Base-by-base conservation (phyloP, 2,329 filamentous ascomycete genomes). In the Cladosporium sphaerospermum region DNA sequence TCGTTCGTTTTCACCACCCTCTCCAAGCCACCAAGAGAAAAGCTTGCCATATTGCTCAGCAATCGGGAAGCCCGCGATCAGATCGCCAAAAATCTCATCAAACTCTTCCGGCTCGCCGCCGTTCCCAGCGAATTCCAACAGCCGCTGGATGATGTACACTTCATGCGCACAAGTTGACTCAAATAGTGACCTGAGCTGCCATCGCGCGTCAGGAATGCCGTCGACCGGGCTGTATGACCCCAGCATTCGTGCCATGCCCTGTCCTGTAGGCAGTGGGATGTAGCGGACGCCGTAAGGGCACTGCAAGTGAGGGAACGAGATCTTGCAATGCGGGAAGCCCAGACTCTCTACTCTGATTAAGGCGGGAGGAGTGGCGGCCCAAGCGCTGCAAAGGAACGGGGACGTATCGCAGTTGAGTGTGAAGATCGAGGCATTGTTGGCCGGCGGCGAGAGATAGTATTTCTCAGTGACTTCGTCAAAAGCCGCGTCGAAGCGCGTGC, bases 11-110 rank as follows among this genome's bases (percentile, higher is more conserved):
- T 36, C 31, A 4, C 28, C 16, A 2, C 40, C 48, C 34, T 51
- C 48, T 14, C 48, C 48, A 18, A 51, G 48, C 48, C 48, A 51
- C 48, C 40, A 44, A 5, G 48, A 42, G 23, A 51, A 51, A 13
- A 37, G 14, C 6, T 13, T 39, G 16, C 48, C 48, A 16, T 51
- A 51, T 13, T 37, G 2, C n/a, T 51, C 48, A 2, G 48, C 48
- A 9, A 51, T 32, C 5, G 40, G 40, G 3, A 51, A 39, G 18
- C 41, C 32, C 9, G 40, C 41, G 18, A 51, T 16, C 9, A 51
- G 9, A n/a, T 31, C 33, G 2, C 48, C 48, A 8, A 51, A 37
- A 11, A 44, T 28, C 40, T 51, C 48, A 13, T 18, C 28, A 19
- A 43, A 23, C 19, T 51, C 48, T 40, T 44, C 28, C 32, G 48